Percentiles rank a stretch among this genome's conserved stretches.
Conservation (phyloP, 1,284 basidiomycete genomes). For the Phlebopus sp. region DNA sequence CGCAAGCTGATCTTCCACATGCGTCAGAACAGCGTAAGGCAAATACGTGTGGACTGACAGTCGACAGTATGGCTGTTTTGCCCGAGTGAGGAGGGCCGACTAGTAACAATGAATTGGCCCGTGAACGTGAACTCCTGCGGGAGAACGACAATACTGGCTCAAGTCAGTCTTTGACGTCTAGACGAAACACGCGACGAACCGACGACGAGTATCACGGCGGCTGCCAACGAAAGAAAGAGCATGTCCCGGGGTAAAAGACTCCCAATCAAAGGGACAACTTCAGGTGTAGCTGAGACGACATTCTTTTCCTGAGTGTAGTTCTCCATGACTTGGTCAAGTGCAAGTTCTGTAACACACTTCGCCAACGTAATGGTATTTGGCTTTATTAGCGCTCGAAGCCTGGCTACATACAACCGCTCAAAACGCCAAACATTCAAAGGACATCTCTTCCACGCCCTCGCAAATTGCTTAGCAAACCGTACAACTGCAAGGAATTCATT, state of each 20-base stretch:
- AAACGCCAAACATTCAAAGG: background rate
- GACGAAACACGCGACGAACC: slow-evolving; percentile 20
- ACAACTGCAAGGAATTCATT: slow-evolving; percentile 6
- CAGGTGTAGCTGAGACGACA: slow-evolving; percentile 7
- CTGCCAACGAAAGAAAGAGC: slow-evolving; percentile 22
- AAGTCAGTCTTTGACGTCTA: slow-evolving; percentile 14
- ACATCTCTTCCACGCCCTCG: background rate
- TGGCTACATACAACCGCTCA: too few species aligned
- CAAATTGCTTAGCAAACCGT: slow-evolving; percentile 1
- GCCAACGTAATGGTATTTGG: slow-evolving; percentile 18
- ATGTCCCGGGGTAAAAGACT: slow-evolving; percentile 23
- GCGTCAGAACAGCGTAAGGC: slow-evolving; percentile 28
- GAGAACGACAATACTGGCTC: slow-evolving; percentile 39
- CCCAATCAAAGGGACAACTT: slow-evolving; percentile 20
- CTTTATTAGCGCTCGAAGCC: too few species aligned
- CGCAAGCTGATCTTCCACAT: slow-evolving; percentile 47
- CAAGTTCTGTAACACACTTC: too few species aligned
- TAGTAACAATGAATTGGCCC: slow-evolving; percentile 59
- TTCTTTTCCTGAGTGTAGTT: slow-evolving; percentile 3
- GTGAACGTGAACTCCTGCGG: slow-evolving; percentile 42
- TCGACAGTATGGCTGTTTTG: slow-evolving; percentile 67
- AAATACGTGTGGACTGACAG: slow-evolving; percentile 36
- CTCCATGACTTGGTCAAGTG: slow-evolving; percentile 10
- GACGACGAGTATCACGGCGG: slow-evolving; percentile 19
- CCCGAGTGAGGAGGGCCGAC: slow-evolving; percentile 70